phyloP scores from a whole-genome alignment of 805 yeast species.

The Starmerella geochares region DNA sequence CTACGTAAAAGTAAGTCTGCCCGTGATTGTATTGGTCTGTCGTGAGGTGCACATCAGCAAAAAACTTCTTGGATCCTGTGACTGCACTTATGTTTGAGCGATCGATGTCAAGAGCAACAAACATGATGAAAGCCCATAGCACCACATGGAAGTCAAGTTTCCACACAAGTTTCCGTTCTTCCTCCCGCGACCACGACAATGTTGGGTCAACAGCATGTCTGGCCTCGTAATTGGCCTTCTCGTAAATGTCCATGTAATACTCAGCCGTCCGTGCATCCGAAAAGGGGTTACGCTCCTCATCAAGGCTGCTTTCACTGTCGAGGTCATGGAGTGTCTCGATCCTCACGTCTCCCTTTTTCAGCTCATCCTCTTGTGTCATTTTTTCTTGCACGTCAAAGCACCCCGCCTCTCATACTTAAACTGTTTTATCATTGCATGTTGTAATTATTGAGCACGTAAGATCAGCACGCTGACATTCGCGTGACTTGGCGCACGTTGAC shows the following conservation, averaged over 20 bases:
- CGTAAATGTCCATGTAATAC: conserved; percentile 8
- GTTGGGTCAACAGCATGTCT: conserved; percentile 31
- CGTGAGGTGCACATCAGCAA: conserved; percentile 15
- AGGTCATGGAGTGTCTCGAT: not conserved
- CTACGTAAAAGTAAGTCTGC: conserved; percentile 39
- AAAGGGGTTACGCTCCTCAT: not conserved
- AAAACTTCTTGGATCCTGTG: conserved; percentile 12
- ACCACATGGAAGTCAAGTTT: conserved; percentile 47
- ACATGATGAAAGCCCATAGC: conserved; percentile 46
- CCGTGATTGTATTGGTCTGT: conserved; percentile 41
- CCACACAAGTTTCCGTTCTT: conserved; percentile 34
- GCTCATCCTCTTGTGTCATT: no score
- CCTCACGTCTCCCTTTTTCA: not conserved
- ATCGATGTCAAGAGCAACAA: conserved; percentile 47
- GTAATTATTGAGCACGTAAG: no score
- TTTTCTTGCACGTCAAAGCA: no score
- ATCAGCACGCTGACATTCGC: no score
- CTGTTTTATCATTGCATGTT: no score
- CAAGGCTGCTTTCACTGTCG: not conserved
- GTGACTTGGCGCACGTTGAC: no score
- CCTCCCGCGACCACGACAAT: conserved; percentile 24
- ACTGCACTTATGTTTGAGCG: conserved; percentile 46
- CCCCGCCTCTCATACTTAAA: no score
- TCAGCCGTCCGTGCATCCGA: not conserved
- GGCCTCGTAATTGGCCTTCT: conserved; percentile 36